Evolutionary conservation across 1,284 basidiomycete genomes (phyloP).

Genomic region (Pseudozyma thailandica): DNA sequence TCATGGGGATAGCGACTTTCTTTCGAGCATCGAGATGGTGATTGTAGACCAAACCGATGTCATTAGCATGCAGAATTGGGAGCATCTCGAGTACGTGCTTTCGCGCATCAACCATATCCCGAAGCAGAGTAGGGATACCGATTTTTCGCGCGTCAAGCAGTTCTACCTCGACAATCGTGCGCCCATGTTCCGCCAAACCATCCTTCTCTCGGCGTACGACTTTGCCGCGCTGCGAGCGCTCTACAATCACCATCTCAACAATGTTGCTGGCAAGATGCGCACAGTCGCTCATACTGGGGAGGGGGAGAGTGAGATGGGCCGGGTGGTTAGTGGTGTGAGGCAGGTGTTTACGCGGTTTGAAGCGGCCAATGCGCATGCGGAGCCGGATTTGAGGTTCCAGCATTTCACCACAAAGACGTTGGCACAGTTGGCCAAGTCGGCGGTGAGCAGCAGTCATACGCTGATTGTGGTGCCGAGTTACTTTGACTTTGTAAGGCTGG

Average conservation of each 20-base stretch:
- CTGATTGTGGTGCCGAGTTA: conserved; percentile 91
- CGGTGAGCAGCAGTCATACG: conserved; percentile 87
- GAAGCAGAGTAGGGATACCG: conserved; percentile 88
- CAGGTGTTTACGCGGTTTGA: conserved; percentile 82
- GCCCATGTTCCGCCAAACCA: conserved; percentile 81
- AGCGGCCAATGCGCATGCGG: conserved; percentile 77
- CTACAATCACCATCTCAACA: conserved; percentile 79
- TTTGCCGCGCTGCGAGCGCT: conserved; percentile 86
- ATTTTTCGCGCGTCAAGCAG: conserved; percentile 95
- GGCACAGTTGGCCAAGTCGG: conserved; percentile 84
- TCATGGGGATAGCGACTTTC: conserved; percentile 79
- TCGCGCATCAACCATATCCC: conserved; percentile 86
- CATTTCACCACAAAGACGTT: conserved; percentile 87
- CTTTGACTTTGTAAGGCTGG: conserved; percentile 93
- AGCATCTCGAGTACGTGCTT: conserved; percentile 91
- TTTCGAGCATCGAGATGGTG: conserved; percentile 92
- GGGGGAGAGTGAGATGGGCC: conserved; percentile 33
- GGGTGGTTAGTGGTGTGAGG: conserved; percentile 48
- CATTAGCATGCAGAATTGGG: conserved; percentile 99
- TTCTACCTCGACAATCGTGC: conserved; percentile 96
- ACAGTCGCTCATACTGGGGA: conserved; percentile 18
- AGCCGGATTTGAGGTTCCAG: conserved; percentile 85
- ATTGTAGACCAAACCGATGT: conserved; percentile 93
- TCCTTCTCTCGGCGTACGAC: conserved; percentile 88
- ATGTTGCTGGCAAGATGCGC: conserved; percentile 82